Evolutionary conservation across 2,329 filamentous ascomycete species (phyloP), one percentile per base, ranked within the genome.

Genomic region (Gnomoniopsis smithogilvyi): DNA sequence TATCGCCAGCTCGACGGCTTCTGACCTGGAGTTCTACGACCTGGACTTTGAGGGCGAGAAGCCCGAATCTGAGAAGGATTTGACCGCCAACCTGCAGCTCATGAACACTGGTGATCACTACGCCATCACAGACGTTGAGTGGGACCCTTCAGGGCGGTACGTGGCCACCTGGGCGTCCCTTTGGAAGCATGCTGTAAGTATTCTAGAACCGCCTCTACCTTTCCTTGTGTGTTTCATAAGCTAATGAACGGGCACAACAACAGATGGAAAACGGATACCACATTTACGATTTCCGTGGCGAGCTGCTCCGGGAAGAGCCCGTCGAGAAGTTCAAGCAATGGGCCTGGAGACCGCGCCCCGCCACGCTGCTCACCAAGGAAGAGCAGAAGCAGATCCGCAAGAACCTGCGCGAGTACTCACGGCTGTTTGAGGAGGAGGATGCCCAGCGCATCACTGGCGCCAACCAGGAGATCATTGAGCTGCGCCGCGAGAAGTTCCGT

Each of bases 231-330:
- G n/a, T 43, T 24, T 64, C 3, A 59, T 65, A 49, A 33, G n/a
- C 22, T 51, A 52, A 21, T 51, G 7, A n/a, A 33, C 7, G 12
- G 43, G 24, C 17, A n/a, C n/a, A 15, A 8, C 36, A 36, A 51
- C 70, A 96, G 91, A 96, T 98, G 92, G 95, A 99, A 81, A 99
- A 98, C 73, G 95, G 95, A 64, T 99, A 96, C 81, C 94, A 98
- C 75, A 80, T 99, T 63, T 98, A 97, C 83, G 93, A 96, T 73
- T 99, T 99, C 85, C 90, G 88, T 74, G 96, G 95, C 64, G 88
- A 90, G 68, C 84, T 89, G 56, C 86, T 99, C 56, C 88, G 92
- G 60, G 96, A 99, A 77, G 91, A 97, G 75, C 88, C 87, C 54
- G 83, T 96, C 60, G 95, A 99, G 66, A 96, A 96, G 76, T 98